A percentile compares a stretch with the other conserved stretches of the same genome.
Conservation (phyloP, 768 basidiomycete species). For the Boletus coccyginus region DNA sequence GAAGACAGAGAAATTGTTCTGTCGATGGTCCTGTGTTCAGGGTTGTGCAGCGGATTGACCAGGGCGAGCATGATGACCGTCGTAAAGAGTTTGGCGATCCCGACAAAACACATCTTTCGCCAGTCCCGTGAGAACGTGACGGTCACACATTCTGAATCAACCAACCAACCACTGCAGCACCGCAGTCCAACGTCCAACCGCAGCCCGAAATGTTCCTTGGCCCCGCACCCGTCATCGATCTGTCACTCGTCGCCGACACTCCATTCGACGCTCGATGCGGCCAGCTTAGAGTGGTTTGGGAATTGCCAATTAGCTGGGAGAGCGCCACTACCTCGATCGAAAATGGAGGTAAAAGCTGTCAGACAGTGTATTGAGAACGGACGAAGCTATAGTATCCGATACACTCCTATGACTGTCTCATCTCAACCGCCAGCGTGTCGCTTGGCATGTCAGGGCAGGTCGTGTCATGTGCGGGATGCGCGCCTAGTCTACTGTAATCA, state of each 20-base stretch:
- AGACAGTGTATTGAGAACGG: not conserved
- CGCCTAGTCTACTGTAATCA: too few relatives aligned
- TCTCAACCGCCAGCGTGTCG: not conserved
- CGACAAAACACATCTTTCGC: slow-evolving; percentile 10
- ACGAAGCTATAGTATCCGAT: not conserved
- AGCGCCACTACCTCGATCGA: not conserved
- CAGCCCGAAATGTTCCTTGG: too few relatives aligned
- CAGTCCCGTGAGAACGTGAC: slow-evolving; percentile 24
- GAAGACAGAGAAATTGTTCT: slow-evolving; percentile 20
- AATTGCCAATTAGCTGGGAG: slow-evolving; percentile 14
- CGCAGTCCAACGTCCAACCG: too few relatives aligned
- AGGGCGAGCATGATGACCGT: slow-evolving; percentile 46
- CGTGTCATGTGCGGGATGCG: too few relatives aligned
- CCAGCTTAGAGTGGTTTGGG: not conserved
- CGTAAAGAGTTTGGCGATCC: slow-evolving; percentile 14
- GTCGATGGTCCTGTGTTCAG: slow-evolving; percentile 31
- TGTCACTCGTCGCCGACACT: too few relatives aligned
- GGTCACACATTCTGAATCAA: slow-evolving; percentile 10
- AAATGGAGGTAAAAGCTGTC: not conserved
- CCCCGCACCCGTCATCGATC: too few relatives aligned
- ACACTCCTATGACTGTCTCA: not conserved
- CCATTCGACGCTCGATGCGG: not conserved
- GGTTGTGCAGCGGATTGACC: slow-evolving; percentile 39
- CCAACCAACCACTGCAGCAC: not conserved
- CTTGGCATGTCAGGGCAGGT: too few relatives aligned